Base-by-base conservation (phyloP, 768 basidiomycete genomes). In the Termitomyces sp. region DNA sequence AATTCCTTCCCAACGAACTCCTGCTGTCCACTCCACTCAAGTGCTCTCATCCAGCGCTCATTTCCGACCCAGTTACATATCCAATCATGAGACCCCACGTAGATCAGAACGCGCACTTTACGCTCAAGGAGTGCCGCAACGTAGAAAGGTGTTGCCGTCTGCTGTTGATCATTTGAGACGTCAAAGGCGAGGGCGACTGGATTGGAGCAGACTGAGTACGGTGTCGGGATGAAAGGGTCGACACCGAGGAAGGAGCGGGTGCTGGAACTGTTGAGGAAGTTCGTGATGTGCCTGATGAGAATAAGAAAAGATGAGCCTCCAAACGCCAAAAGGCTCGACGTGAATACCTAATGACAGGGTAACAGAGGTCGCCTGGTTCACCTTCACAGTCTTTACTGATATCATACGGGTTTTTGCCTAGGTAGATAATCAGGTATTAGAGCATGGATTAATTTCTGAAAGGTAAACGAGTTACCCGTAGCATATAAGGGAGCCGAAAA, bases 61-160 rank as follows among this genome's bases (percentile, higher is more conserved):
- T 91, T 91, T 5, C 84, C 86, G 26, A 88, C 70, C 77, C 83
- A 85, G 65, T 89, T 89, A 67, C 88, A 90, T 51, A 83, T 83
- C 83, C 82, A 88, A 60, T 88, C 87, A 55, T 85, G 83, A 32
- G 75, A 76, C 7, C 87, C 88, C 1, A 83, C 84, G 59, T 88
- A 90, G 52, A 86, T 81, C 30, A 93, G 75, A 17, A 85, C 80
- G 2, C 79, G 76, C 26, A 93, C 72, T 0, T 82, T 84, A 19
- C 86, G 81, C 57, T 92, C 89, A 17, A 93, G 80, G 37, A 93
- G 77, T 0, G 76, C 79, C 2, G 80, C 76, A 58, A 88, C 75
- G 66, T 88, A 82, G 67, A 81, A 65, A 62, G 80, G 68, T 11
- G 59, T 60, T 49, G 82, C 74, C 42, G 77, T 73, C 37, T 74